These are phyloP conservation scores for Paulownia fortunei DNA, from an alignment of 257 asterid species.

Conservation along the genomic window DNA sequence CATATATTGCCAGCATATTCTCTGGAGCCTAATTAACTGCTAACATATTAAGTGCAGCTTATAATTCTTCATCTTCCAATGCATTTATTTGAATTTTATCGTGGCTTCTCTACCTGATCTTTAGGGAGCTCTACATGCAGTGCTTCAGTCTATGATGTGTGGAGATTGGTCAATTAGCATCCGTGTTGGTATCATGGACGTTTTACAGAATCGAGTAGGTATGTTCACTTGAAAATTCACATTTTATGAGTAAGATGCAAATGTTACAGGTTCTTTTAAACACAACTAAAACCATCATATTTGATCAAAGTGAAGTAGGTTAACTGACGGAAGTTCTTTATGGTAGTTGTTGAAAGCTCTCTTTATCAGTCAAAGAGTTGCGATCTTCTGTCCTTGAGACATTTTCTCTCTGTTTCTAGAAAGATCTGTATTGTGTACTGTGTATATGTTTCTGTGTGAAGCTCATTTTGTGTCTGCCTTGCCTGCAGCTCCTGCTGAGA, in stretches of 20 bases:
- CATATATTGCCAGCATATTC: constrained; percentile 21
- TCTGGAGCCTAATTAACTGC: constrained; percentile 28
- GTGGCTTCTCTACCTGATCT: constrained; percentile 30
- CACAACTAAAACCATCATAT: constrained; percentile 16
- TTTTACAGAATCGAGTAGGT: constrained; percentile 91
- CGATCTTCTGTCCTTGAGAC: background rate
- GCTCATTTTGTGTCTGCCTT: constrained; percentile 24
- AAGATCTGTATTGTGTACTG: background rate
- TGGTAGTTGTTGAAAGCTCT: constrained; percentile 3
- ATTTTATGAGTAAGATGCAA: constrained; percentile 24
- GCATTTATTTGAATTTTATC: constrained; percentile 30
- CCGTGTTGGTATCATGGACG: constrained; percentile 74
- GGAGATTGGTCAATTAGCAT: constrained; percentile 63
- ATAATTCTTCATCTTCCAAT: constrained; percentile 23
- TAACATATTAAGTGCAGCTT: constrained; percentile 15
- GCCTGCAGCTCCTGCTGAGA: constrained; percentile 73
- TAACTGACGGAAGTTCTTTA: constrained; percentile 1
- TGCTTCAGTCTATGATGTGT: constrained; percentile 48
- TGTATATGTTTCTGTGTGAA: background rate
- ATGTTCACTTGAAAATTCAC: constrained; percentile 34
- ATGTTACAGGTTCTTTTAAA: constrained; percentile 2
- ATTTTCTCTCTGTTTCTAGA: background rate
- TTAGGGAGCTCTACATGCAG: constrained; percentile 60
- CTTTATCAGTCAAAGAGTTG: constrained; percentile 9
- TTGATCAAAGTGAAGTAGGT: background rate